Evolutionary conservation across 768 basidiomycete species (phyloP).

Genomic region (Baorangia bicolor): DNA sequence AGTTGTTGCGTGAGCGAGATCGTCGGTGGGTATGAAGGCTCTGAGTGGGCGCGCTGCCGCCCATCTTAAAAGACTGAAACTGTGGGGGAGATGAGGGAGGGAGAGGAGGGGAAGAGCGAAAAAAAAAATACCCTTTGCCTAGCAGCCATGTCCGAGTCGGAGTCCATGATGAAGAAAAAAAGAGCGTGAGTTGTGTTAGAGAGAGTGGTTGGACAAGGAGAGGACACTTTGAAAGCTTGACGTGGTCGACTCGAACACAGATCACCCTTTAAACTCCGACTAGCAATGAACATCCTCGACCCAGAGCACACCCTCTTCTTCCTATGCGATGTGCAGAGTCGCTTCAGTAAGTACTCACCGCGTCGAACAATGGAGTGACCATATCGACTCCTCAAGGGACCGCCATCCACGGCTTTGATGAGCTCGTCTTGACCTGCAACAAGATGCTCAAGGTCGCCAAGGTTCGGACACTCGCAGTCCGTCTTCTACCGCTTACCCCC

Average conservation of each 20-base stretch:
- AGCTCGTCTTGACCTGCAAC: slow-evolving; percentile 64
- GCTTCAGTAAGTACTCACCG: slow-evolving; percentile 62
- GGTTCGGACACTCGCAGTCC: slow-evolving; percentile 36
- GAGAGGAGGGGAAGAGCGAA: background rate
- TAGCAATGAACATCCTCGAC: slow-evolving; percentile 32
- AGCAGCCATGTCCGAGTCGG: slow-evolving; percentile 37
- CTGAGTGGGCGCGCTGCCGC: slow-evolving; percentile 38
- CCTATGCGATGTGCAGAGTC: slow-evolving; percentile 80
- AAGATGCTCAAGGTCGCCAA: slow-evolving; percentile 79
- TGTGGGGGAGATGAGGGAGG: slow-evolving; percentile 24
- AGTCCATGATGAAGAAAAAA: slow-evolving; percentile 40
- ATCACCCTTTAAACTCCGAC: no score
- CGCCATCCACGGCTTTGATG: slow-evolving; percentile 68
- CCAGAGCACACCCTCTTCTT: slow-evolving; percentile 58
- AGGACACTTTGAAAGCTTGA: no score
- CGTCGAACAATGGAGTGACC: no score
- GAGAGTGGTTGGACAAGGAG: slow-evolving; percentile 14
- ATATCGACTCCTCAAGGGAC: slow-evolving; percentile 35
- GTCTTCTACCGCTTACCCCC: background rate
- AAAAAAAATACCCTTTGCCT: slow-evolving; percentile 41
- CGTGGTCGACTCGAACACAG: no score
- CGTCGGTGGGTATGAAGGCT: slow-evolving; percentile 41
- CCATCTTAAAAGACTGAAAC: slow-evolving; percentile 77
- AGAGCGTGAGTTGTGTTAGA: slow-evolving; percentile 30
- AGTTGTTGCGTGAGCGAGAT: slow-evolving; percentile 68